Evolutionary conservation across 2,329 filamentous ascomycete species (phyloP).

Genomic region (Fusarium sp.): DNA sequence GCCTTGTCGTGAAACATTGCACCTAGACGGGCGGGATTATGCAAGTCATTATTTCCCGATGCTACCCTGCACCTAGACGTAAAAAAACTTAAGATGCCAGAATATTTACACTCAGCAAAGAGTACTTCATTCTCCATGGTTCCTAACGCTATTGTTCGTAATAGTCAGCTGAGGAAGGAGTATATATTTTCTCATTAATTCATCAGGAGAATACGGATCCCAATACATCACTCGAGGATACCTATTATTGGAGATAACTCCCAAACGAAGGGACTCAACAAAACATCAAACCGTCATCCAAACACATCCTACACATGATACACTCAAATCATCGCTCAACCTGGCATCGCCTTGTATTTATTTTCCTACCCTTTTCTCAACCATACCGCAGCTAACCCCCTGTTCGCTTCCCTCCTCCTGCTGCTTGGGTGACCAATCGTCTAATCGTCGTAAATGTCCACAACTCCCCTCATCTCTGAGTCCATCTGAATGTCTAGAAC

Average conservation of each 20-base stretch:
- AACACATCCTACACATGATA: neutral
- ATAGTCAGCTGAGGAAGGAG: neutral
- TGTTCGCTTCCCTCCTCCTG: neutral
- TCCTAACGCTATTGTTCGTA: neutral
- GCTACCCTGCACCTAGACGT: neutral
- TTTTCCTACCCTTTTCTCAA: neutral
- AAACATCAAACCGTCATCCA: neutral
- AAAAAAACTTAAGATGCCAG: too few species aligned
- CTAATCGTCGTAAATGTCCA: slow-evolving; percentile 40
- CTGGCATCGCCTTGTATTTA: neutral
- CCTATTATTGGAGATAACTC: neutral
- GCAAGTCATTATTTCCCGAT: neutral
- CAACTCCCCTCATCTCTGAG: slow-evolving; percentile 20
- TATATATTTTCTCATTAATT: neutral
- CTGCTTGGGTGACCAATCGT: slow-evolving; percentile 35
- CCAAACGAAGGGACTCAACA: neutral
- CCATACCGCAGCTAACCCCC: neutral
- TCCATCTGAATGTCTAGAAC: slow-evolving; percentile 39
- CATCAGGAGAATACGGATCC: neutral
- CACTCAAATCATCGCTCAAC: neutral
- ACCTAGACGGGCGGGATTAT: neutral
- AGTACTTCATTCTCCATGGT: neutral
- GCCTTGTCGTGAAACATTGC: neutral
- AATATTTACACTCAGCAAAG: too few species aligned
- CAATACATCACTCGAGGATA: neutral